Base-by-base conservation (phyloP, 768 basidiomycete species). In the Exidia glandulosa region DNA sequence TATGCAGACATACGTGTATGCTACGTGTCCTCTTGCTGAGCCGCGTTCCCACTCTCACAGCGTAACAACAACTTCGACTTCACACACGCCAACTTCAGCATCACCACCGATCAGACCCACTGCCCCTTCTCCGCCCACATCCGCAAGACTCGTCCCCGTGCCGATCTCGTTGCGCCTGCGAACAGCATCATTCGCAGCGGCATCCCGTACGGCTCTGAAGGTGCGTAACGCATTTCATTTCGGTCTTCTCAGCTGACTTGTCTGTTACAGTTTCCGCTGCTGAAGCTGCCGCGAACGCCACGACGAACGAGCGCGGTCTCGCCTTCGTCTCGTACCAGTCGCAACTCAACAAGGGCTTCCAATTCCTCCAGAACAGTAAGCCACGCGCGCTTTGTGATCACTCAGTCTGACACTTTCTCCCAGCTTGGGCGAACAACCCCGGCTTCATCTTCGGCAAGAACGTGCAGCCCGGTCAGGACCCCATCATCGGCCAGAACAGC, bases 61-160 rank as follows among this genome's bases (percentile, higher is more conserved):
- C 33, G 34, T 13, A 41, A 41, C 30, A 58, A 58, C 41, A 32
- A 58, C 25, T 58, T 58, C 23, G 31, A 19, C 36, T 58, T 19
- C 57, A 6, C 41, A 7, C 34, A 58, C 45, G 4, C 5, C 30
- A 27, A 25, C 25, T 32, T 54, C 19, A 29, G 14, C 9, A 6
- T 54, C 50, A 29, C 7, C 30, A 29, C 23, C 30, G 57, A 58
- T 31, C 57, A 58, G 37, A 45, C 41, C 32, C 45, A 29, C 27
- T 58, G 57, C 23, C 57, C 57, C 27, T 58, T 58, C 45, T 9
- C 14, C 23, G 57, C 57, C 5, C 57, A 58, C 41, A 57, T 57
- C 56, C 6, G 56, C 29, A 58, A 58, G 45, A 48, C 57, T 41
- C 45, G 45, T 19, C 57, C 57, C 5, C 57, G 57, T 37, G 45